Evolutionary conservation across 1,284 basidiomycete species (phyloP), one percentile per base, ranked within the genome.

Genomic region (Exobasidium rhododendri): DNA sequence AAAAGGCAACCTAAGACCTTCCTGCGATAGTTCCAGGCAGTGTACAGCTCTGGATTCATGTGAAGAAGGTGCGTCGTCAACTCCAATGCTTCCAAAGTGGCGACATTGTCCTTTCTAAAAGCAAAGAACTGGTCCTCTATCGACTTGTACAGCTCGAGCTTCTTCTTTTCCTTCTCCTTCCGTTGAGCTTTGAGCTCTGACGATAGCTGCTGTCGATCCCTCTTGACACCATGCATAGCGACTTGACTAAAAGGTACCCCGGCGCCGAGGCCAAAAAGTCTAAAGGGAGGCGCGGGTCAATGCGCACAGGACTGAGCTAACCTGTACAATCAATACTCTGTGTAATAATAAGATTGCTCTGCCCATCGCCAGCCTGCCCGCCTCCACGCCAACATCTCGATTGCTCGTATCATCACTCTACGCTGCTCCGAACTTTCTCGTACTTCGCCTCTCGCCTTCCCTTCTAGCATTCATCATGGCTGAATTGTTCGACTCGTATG

Each of bases 401-500:
- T 45, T 43, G n/a, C n/a, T n/a, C 10, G 40, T 43, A 11, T 43
- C 11, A 43, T 11, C 40, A 43, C 40, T 10, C 40, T 11, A 10
- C 40, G 10, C 40, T 11, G n/a, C n/a, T n/a, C n/a, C n/a, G n/a
- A n/a, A n/a, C n/a, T n/a, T n/a, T n/a, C n/a, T n/a, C n/a, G n/a
- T n/a, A n/a, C n/a, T n/a, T n/a, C n/a, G n/a, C n/a, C n/a, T n/a
- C n/a, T n/a, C n/a, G n/a, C n/a, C n/a, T n/a, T n/a, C n/a, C n/a
- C 4, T 28, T 50, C 4, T 28, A 13, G 4, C 26, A 3, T 50
- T 26, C 47, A 67, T 35, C 55, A 79, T 79, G 77, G 74, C 77
- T 17, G 77, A 79, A 52, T 69, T 79, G 49, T 78, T 77, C 55
- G 73, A 77, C 56, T 75, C 73, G 50, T 78, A 79, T 64, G 69